Base-by-base conservation (phyloP, 257 asterid species). In the Ocimum tenuiflorum region DNA sequence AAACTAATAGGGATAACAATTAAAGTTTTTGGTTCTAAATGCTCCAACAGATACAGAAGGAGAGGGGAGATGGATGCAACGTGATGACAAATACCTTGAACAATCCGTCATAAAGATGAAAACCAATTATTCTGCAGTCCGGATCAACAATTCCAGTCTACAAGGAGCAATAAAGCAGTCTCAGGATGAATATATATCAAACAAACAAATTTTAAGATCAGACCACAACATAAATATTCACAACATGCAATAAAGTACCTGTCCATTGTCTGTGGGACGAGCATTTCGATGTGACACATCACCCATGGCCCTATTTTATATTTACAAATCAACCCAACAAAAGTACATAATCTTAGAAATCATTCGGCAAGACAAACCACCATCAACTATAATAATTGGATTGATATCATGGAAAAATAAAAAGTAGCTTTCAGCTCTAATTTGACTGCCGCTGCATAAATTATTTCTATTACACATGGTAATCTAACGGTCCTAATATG, bases 261-360 rank as follows among this genome's bases (percentile, higher is more conserved):
- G 95, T 20, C 97, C 97, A 79, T 85, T 85, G 82, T 90, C 95
- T 3, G 97, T 85, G 45, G 97, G 95, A 63, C 95, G 89, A 24
- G 96, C 97, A 69, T 84, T 87, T 73, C 95, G 88, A 76, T 90
- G 95, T 13, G 97, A 90, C 53, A 90, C 97, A 81, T 90, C 97
- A 17, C 97, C 97, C 95, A 85, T 87, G 12, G 97, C 95, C 79
- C 97, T 90, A 80, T 71, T 77, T 62, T 24, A 49, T 48, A 23
- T 49, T 36, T 46, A 56, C n/a, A 67, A 63, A 15, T 46, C 75
- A 75, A 43, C 74, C 72, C 72, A 73, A 70, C n/a, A 55, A 65
- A n/a, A 56, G 42, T n/a, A 64, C 52, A 46, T 41, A 50, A 57
- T 52, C 36, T 68, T 42, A 50, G 62, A 59, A 41, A 60, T n/a